Conservation (phyloP, 164 flowering plant genomes). For the Amborella trichopoda region DNA sequence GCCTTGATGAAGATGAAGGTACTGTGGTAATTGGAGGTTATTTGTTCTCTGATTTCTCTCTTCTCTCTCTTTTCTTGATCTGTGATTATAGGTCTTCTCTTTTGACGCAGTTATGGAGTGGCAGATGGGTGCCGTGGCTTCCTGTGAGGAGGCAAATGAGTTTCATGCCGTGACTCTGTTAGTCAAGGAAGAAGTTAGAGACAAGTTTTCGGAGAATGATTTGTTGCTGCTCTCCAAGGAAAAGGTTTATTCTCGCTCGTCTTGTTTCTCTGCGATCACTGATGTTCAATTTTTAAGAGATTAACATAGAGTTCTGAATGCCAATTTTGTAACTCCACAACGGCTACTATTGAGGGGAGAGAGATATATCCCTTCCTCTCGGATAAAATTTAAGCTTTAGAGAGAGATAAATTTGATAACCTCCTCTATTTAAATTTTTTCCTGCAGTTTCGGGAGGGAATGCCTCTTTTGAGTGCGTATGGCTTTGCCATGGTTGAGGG, state of each 20-base stretch:
- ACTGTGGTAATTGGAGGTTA: not conserved
- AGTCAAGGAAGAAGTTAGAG: conserved; percentile 20
- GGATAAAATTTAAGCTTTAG: too few relatives aligned
- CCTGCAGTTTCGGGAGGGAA: conserved; percentile 47
- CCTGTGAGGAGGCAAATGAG: conserved; percentile 37
- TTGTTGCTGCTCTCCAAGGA: conserved; percentile 59
- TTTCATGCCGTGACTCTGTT: conserved; percentile 43
- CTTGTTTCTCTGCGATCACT: too few relatives aligned
- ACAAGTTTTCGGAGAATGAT: conserved; percentile 40
- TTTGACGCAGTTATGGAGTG: conserved; percentile 31
- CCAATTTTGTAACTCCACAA: too few relatives aligned
- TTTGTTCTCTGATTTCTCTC: not conserved
- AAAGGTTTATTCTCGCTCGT: conserved; percentile 27
- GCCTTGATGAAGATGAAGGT: conserved; percentile 38
- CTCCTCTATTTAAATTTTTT: not conserved
- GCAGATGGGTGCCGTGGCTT: conserved; percentile 29
- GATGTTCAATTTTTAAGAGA: too few relatives aligned
- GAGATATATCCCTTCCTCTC: too few relatives aligned
- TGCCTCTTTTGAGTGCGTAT: conserved; percentile 34
- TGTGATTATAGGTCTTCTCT: conserved; percentile 1
- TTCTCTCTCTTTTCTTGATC: not conserved
- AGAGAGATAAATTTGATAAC: too few relatives aligned
- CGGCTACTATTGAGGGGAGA: too few relatives aligned
- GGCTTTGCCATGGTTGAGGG: conserved; percentile 85
- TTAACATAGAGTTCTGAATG: too few relatives aligned